phyloP scores from a whole-genome alignment of 345 rosid genomes.

The Lepidium didymum region DNA sequence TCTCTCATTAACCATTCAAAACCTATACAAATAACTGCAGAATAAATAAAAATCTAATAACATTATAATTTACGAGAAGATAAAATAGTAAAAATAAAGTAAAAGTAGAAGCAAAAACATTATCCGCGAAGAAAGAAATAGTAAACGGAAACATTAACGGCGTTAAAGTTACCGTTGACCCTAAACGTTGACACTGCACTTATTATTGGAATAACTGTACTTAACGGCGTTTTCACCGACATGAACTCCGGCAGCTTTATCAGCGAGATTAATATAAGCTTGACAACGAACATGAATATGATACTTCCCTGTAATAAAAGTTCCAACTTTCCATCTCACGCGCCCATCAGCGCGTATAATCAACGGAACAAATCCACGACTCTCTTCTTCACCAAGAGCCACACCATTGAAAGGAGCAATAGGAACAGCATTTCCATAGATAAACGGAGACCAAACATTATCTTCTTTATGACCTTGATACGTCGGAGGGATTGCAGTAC shows the following conservation, averaged over 20 bases:
- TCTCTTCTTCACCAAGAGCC: conserved; percentile 44
- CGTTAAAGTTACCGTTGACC: neutral
- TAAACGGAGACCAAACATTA: conserved; percentile 72
- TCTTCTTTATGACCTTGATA: conserved; percentile 54
- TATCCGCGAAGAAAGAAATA: neutral
- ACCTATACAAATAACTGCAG: too few species aligned
- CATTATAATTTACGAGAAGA: neutral
- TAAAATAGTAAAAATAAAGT: neutral
- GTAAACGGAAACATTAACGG: conserved; percentile 1
- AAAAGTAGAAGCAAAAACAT: neutral
- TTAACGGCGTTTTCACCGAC: conserved; percentile 66
- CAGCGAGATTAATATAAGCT: conserved; percentile 49
- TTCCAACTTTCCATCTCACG: conserved; percentile 72
- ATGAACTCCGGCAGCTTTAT: conserved; percentile 28
- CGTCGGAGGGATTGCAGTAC: conserved; percentile 40
- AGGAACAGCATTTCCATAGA: conserved; percentile 60
- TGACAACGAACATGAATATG: conserved; percentile 54
- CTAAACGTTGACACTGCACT: conserved; percentile 64
- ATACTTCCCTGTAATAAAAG: conserved; percentile 47
- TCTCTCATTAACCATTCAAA: too few species aligned
- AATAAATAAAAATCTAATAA: neutral
- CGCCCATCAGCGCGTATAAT: conserved; percentile 69
- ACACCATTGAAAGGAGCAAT: conserved; percentile 59
- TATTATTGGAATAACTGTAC: conserved; percentile 34
- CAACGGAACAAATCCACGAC: conserved; percentile 36